Evolutionary conservation across 305 asterid genomes (phyloP).

Genomic region (Rubia balearica): DNA sequence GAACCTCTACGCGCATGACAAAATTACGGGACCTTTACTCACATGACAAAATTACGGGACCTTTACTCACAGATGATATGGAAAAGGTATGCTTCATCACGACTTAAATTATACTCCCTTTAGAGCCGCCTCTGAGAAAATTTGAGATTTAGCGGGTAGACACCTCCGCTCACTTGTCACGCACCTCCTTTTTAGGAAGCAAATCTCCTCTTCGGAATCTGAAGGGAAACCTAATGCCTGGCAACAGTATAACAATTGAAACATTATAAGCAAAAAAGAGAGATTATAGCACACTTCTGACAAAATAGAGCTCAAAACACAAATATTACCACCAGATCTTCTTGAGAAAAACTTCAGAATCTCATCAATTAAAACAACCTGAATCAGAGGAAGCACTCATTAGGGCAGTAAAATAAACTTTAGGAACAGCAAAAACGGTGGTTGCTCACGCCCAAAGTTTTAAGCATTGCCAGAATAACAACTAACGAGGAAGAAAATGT

Average conservation of each 20-base stretch:
- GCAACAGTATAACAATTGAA: slow-evolving; percentile 9
- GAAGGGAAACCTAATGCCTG: slow-evolving; percentile 59
- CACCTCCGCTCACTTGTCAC: slow-evolving; percentile 36
- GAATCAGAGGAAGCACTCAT: slow-evolving; percentile 23
- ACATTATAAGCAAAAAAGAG: neutral
- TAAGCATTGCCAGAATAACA: neutral
- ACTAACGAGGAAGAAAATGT: neutral
- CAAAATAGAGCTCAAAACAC: neutral
- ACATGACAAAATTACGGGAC: neutral
- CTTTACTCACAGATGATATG: neutral
- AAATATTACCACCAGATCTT: slow-evolving; percentile 38
- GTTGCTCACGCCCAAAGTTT: neutral
- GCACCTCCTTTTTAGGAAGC: slow-evolving; percentile 73
- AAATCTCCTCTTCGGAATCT: slow-evolving; percentile 74
- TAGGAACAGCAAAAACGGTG: neutral
- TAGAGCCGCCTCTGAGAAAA: neutral
- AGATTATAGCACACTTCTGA: neutral
- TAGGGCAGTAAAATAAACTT: neutral
- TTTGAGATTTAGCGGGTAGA: neutral
- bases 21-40: neutral
- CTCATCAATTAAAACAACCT: slow-evolving; percentile 95
- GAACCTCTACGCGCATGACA: no score
- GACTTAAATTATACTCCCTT: neutral
- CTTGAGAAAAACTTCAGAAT: slow-evolving; percentile 86
- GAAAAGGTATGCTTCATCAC: neutral